Evolutionary conservation across 306 rosid species (phyloP).

Genomic region (Cucumis cinereus): DNA sequence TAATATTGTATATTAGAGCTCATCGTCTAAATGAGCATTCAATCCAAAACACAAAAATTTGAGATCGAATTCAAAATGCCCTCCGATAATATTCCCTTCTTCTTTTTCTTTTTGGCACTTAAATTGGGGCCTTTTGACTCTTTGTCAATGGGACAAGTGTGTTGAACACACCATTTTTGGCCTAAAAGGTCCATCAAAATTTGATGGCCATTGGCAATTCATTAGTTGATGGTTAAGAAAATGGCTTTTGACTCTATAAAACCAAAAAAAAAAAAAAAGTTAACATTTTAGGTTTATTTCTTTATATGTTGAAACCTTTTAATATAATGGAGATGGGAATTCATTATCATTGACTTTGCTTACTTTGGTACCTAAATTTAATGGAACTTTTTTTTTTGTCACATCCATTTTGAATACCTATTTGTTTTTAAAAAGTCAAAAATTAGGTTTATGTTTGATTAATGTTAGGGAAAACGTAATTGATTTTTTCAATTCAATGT

Average conservation of each 20-base stretch:
- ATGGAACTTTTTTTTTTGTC: not conserved
- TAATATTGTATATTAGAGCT: too few species aligned
- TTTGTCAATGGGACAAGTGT: not conserved
- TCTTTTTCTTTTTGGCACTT: too few species aligned
- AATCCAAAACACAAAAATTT: too few species aligned
- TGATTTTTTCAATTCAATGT: not conserved
- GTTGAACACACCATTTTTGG: not conserved
- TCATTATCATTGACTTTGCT: conserved; percentile 1
- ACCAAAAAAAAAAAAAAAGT: not conserved
- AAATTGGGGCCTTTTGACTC: not conserved
- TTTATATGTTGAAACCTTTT: not conserved
- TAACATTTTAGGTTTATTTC: not conserved
- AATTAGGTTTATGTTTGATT: not conserved
- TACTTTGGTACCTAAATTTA: not conserved
- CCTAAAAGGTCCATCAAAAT: not conserved
- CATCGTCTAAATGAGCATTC: accelerated
- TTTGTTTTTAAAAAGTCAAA: not conserved
- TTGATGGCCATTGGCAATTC: not conserved
- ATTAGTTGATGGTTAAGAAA: not conserved
- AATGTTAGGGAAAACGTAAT: not conserved
- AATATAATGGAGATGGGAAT: not conserved
- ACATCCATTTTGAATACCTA: not conserved
- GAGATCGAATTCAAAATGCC: too few species aligned
- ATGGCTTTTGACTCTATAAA: not conserved
- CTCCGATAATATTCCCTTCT: too few species aligned